Percentiles rank a stretch among this genome's conserved stretches.
Conservation (phyloP, 2,329 filamentous ascomycete genomes). For the Epichloe glyceriae region DNA sequence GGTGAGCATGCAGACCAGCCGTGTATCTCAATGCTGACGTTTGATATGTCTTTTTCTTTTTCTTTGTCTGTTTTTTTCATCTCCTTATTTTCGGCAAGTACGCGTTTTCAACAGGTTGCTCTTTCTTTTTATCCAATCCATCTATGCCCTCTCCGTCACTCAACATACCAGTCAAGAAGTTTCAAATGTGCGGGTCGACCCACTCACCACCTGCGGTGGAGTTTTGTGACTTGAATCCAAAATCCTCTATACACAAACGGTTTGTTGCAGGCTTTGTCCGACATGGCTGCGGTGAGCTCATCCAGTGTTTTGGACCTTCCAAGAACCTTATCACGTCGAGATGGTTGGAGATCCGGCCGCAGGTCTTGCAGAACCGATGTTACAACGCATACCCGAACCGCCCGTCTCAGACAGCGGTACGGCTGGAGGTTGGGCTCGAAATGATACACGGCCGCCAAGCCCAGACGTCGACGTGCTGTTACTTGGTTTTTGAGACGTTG, state of each 20-base stretch:
- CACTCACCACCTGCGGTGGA: not conserved
- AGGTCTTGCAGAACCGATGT: constrained; percentile 1
- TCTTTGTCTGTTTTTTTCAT: too few species aligned
- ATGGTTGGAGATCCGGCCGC: constrained; percentile 4
- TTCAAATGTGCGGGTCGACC: not conserved
- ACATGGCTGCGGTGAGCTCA: constrained; percentile 2
- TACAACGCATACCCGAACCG: constrained; percentile 1
- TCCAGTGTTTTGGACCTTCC: constrained; percentile 5
- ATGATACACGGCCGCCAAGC: not conserved
- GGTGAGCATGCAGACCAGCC: not conserved
- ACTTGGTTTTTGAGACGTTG: not conserved
- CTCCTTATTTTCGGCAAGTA: not conserved
- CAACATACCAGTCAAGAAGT: not conserved
- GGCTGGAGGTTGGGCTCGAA: not conserved
- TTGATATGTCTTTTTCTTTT: not conserved
- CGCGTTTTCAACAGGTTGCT: not conserved
- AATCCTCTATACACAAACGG: constrained; percentile 2
- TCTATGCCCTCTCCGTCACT: not conserved
- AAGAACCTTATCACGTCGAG: not conserved
- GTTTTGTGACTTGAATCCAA: not conserved
- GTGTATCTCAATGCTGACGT: not conserved
- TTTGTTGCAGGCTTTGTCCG: constrained; percentile 7
- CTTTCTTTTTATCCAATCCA: not conserved
- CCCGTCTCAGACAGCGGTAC: not conserved
- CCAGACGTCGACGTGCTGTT: not conserved